Conservation (phyloP, 2,329 filamentous ascomycete genomes). For the Plenodomus biglobosus region DNA sequence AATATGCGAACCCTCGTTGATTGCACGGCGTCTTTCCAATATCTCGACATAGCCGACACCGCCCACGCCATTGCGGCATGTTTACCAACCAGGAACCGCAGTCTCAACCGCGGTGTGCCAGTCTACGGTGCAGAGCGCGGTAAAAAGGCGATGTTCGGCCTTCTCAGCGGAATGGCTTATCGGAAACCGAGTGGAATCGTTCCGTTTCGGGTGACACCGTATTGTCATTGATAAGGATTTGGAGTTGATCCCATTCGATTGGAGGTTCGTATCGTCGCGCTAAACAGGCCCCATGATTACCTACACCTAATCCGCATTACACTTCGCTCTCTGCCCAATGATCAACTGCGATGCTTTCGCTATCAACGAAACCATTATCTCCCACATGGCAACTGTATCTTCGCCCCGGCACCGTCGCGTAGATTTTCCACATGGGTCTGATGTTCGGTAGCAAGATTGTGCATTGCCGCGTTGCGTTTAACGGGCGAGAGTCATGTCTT, state of each 20-base stretch:
- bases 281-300: too few species aligned
- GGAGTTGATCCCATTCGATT: too few species aligned
- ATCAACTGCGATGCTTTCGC: neutral
- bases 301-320: neutral
- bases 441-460: neutral
- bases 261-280: too few species aligned
- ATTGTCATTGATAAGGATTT: too few species aligned
- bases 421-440: neutral
- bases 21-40: neutral
- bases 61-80: neutral
- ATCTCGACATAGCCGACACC: too few species aligned
- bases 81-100: too few species aligned
- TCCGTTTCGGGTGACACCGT: too few species aligned
- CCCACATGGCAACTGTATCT: neutral
- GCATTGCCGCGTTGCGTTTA: neutral
- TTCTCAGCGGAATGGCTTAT: too few species aligned
- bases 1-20: neutral
- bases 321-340: neutral
- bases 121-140: too few species aligned
- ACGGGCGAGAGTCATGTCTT: neutral
- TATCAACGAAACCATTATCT: neutral
- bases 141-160: too few species aligned
- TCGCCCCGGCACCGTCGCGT: neutral
- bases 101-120: too few species aligned
- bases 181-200: too few species aligned